Percentiles rank a stretch among this genome's conserved stretches.
phyloP scores from a whole-genome alignment of 805 yeast species.

The Suhomyces pyralidae region DNA sequence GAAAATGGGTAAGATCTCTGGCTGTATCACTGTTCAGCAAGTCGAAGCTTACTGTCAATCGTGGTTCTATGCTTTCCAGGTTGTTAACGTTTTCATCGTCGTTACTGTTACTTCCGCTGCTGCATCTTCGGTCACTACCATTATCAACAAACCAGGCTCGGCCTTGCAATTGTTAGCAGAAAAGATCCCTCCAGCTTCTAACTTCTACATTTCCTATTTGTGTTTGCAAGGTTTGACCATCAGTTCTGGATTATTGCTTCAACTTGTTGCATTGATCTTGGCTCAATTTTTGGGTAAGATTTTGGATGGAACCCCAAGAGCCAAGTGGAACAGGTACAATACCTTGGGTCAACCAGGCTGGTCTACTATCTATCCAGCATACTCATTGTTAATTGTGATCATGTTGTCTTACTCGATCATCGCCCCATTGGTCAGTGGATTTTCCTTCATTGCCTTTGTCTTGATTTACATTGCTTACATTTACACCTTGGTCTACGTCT shows the following conservation, averaged over 20 bases:
- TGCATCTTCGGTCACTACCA: constrained; percentile 25
- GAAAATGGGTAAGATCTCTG: constrained; percentile 24
- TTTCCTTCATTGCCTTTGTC: constrained; percentile 56
- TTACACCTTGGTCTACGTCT: constrained; percentile 63
- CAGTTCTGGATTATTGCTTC: constrained; percentile 21
- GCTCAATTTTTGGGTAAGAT: constrained; percentile 67
- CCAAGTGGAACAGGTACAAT: constrained; percentile 78
- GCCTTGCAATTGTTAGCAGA: constrained; percentile 20
- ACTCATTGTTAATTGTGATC: constrained; percentile 72
- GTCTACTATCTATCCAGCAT: constrained; percentile 80
- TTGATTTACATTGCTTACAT: constrained; percentile 59
- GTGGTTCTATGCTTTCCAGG: constrained; percentile 28
- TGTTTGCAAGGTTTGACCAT: constrained; percentile 25
- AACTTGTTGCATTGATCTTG: constrained; percentile 55
- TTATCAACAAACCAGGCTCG: constrained; percentile 10
- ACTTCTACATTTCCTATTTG: constrained; percentile 25
- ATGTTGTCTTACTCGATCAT: constrained; percentile 74
- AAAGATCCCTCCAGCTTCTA: constrained; percentile 25
- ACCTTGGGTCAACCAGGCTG: constrained; percentile 65
- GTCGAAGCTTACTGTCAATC: constrained; percentile 26
- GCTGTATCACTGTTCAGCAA: constrained; percentile 23
- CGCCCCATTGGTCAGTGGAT: constrained; percentile 68
- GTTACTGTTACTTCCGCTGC: constrained; percentile 26
- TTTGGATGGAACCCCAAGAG: constrained; percentile 86
- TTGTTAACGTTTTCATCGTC: constrained; percentile 27